Base-by-base conservation (phyloP, 495 filamentous ascomycete species). In the Penicillium waksmanii region DNA sequence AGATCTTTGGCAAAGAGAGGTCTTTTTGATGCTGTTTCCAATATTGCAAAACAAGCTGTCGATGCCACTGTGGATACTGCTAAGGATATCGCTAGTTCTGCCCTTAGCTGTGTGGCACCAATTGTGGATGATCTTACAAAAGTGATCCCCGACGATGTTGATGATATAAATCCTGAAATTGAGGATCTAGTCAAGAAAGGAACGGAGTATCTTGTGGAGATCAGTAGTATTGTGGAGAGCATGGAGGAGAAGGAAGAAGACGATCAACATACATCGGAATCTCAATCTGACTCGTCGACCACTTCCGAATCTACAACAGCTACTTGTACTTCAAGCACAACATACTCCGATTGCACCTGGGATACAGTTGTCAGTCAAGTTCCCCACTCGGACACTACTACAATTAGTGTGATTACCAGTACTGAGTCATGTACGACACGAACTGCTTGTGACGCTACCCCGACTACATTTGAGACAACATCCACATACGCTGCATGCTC, bases 301-400 rank as follows among this genome's bases (percentile, higher is more conserved):
- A 10, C 34, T 10, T 36, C 34, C 13, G 34, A 36, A 36, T 36
- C 34, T 51, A 27, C 48, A 6, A 33, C 48, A 21, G 23, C 48
- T n/a, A 27, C 48, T 51, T 51, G 48, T 27, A 27, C 48, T 7
- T 51, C 48, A 25, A 51, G 48, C 48, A 51, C 48, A 13, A 51
- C 48, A 11, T 51, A 27, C 23, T 51, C 48, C 3, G 48, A 51
- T 31, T 51, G 48, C 23, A 27, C 48, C 13, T 36, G 34, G 34
- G 34, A 36, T 17, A 51, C 48, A 17, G 27, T 27, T 11, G 31
- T 27, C n/a, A 33, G 15, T 21, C 23, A n/a, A 6, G n/a, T 51
- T 33, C n/a, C 48, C 27, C 18, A 21, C 11, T 51, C 48, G 10
- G 25, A n/a, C 25, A 27, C 48, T 13, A 21, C 48, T 4, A 27